These are phyloP conservation scores for Cercophora sp. DNA, from an alignment of 495 filamentous ascomycete genomes.

Conservation along the genomic window DNA sequence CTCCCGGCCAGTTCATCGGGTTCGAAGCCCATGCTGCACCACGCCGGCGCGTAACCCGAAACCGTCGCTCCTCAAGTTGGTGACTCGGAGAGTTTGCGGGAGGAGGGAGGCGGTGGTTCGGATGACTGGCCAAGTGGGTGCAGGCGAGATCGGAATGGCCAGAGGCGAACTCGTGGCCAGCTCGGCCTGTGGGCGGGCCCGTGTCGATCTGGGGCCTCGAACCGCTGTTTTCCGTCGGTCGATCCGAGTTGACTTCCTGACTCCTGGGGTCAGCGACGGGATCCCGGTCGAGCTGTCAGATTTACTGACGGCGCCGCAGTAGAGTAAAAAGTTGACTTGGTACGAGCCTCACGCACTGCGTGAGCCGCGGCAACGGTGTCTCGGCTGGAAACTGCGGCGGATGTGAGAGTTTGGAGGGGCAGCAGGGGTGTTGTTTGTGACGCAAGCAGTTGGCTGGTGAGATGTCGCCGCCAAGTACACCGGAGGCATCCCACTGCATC, in stretches of 20 bases:
- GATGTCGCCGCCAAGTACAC: not conserved
- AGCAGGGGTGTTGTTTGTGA: too few species aligned
- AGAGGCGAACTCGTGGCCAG: not conserved
- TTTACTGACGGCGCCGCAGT: not conserved
- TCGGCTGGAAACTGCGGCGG: too few species aligned
- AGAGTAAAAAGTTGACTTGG: too few species aligned
- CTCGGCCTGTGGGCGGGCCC: not conserved
- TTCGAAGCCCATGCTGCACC: slow-evolving; percentile 18
- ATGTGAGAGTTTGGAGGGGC: too few species aligned
- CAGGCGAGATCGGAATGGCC: not conserved
- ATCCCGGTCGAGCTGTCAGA: not conserved
- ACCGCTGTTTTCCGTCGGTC: slow-evolving; percentile 1
- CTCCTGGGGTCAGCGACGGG: not conserved
- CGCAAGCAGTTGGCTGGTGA: too few species aligned
- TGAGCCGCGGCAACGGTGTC: too few species aligned
- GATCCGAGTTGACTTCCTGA: not conserved
- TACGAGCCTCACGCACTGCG: too few species aligned
- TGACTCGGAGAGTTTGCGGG: too few species aligned
- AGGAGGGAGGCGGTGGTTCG: too few species aligned
- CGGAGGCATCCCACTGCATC: not conserved
- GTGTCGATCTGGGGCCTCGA: not conserved
- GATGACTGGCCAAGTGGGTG: not conserved
- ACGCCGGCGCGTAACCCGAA: not conserved
- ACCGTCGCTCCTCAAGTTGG: too few species aligned
- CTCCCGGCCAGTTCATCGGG: slow-evolving; percentile 33